Base-by-base conservation (phyloP, 257 asterid species). In the Ballota nigra region DNA sequence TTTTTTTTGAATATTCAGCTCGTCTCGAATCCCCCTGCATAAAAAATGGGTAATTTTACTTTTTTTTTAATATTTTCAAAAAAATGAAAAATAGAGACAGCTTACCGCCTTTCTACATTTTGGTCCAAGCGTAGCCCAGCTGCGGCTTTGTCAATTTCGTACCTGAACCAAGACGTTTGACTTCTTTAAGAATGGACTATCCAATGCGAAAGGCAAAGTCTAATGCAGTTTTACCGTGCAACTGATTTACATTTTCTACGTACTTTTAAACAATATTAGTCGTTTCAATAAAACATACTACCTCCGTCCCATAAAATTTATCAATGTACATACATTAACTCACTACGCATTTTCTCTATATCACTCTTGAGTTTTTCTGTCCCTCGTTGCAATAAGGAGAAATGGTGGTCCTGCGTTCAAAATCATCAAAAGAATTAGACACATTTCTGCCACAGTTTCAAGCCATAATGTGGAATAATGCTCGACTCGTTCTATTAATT, bases 61-160 rank as follows among this genome's bases (percentile, higher is more conserved):
- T 12, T 43, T 43, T 4, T 13, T 43, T 43, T 4, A 20, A 62
- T 34, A 68, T 7, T 3, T 24, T 65, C 9, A 6, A 15, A 19
- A 52, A 52, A 19, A 52, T n/a, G 12, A 51, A 51, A 2, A n/a
- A 52, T 19, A 19, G 31, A 3, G 13, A 47, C 52, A 56, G 63
- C 86, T 77, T 79, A 89, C 98, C 97, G 96, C 64, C 90, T 84
- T 82, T 93, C 98, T 40, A 93, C 97, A 77, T 91, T 94, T 73
- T 89, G 87, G 86, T 94, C 98, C 89, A 94, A 79, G 55, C 96
- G 95, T 75, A 89, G 96, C 66, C 97, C 97, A 57, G 98, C 98
- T 28, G 92, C 86, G 73, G 87, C 97, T 85, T 91, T 89, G 80
- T 94, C 97, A 16, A 94, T 83, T 84, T 94, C 98, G 78, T 94